Evolutionary conservation across 2,329 filamentous ascomycete genomes (phyloP), one percentile per base, ranked within the genome.

Genomic region (Sporothrix pseudoabietina): DNA sequence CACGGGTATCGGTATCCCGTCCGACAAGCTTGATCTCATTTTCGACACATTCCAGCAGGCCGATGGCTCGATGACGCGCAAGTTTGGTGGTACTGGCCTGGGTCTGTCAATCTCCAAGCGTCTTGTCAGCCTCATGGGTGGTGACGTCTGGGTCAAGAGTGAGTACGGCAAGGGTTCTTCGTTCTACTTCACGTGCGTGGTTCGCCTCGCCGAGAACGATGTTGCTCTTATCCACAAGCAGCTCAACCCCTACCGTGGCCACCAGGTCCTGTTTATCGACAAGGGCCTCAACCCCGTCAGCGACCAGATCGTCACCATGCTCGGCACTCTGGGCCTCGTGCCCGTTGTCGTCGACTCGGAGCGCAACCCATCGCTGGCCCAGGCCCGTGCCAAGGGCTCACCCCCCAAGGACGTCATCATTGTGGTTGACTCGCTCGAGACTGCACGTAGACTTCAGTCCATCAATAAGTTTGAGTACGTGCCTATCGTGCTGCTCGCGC

Each of bases 31-130:
- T 71, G 94, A 97, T 80, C 86, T 98, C 77, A 98, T 99, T 80
- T 98, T 99, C 82, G 96, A 98, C 83, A 98, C 95, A 0, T 98
- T 98, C 89, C 95, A 98, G 82, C 96, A 98, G 84, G 96, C 96
- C 26, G 96, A 98, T 80, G 95, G 95, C 52, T 98, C 94, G 47
- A 98, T 97, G 81, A 98, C 95, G 1, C 89, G 94, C 78, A 96
- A 97, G 80, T 98, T 98, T 81, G 95, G 95, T 78, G 95, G 95
- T 78, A 98, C 96, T 7, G 95, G 95, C 77, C 88, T 98, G 10
- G 95, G 95, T 77, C 84, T 98, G 35, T 98, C 95, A 19, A 98
- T 98, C 79, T 98, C 95, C 39, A 97, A 97, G 84, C 90, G 94
- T 77, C 87, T 98, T 41, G 95, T 98, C 72, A 97, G 94, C 77